phyloP scores from a whole-genome alignment of 805 yeast species.

The Metschnikowia henanensis region DNA sequence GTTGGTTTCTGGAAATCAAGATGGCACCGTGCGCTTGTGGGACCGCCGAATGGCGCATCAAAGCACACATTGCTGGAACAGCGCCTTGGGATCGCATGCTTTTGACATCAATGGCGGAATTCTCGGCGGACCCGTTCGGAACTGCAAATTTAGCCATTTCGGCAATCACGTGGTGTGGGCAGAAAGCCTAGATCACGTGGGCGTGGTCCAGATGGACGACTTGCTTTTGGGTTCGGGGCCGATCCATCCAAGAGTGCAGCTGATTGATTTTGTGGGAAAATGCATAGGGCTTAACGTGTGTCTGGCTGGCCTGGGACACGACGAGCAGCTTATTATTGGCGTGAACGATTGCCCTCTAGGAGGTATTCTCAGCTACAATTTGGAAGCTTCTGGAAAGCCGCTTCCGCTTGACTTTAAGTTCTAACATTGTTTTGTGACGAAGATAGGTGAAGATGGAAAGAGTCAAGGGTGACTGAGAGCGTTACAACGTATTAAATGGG shows the following conservation, averaged over 20 bases:
- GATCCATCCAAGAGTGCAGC: conserved; percentile 34
- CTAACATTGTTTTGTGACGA: not conserved
- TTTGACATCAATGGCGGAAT: conserved; percentile 16
- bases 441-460: too few species aligned
- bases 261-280: conserved; percentile 56
- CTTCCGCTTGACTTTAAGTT: conserved; percentile 40
- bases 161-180: conserved; percentile 54
- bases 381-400: conserved; percentile 33
- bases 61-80: conserved; percentile 34
- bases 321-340: conserved; percentile 53
- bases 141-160: conserved; percentile 47
- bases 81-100: conserved; percentile 30
- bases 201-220: conserved; percentile 43
- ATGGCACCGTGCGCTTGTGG: conserved; percentile 54
- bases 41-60: conserved; percentile 43
- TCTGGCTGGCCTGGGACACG: conserved; percentile 41
- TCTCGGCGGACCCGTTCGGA: conserved; percentile 51
- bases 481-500: too few species aligned
- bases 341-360: conserved; percentile 56
- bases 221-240: conserved; percentile 17
- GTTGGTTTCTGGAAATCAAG: conserved; percentile 60
- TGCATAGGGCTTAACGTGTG: conserved; percentile 55
- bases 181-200: conserved; percentile 53
- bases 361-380: conserved; percentile 51
- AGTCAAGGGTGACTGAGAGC: too few species aligned